A percentile compares a stretch with the other conserved stretches of the same genome.
These are phyloP conservation scores for Fraxinus excelsior DNA, from an alignment of 257 asterid genomes.

Conservation along the genomic window DNA sequence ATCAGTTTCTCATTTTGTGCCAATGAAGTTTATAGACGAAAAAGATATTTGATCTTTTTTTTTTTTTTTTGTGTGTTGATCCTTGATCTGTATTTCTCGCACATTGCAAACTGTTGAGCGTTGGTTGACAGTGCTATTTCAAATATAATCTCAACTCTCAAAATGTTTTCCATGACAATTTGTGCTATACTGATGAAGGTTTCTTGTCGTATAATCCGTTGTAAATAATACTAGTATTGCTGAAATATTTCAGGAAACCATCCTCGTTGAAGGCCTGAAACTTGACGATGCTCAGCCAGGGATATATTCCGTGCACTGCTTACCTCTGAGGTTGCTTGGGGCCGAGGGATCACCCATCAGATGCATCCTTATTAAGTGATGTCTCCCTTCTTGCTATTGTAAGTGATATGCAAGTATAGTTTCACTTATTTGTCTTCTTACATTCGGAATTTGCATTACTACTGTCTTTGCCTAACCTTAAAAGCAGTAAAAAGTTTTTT, in stretches of 20 bases:
- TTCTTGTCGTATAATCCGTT: neutral
- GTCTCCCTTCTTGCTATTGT: neutral
- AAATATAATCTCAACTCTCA: neutral
- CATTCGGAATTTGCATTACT: neutral
- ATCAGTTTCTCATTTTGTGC: neutral
- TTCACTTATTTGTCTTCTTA: neutral
- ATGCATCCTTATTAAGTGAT: slow-evolving; percentile 85
- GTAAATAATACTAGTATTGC: neutral
- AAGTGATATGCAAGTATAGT: neutral
- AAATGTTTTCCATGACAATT: neutral
- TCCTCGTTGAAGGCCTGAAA: slow-evolving; percentile 96
- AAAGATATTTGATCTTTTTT: neutral
- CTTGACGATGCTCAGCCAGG: slow-evolving; percentile 68
- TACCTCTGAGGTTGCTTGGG: slow-evolving; percentile 86
- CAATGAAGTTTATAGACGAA: neutral
- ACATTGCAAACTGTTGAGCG: neutral
- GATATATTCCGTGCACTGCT: slow-evolving; percentile 73
- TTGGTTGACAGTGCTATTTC: neutral
- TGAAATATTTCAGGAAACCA: slow-evolving; percentile 60
- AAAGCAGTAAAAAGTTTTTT: no score
- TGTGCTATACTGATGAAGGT: neutral
- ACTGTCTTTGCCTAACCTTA: neutral
- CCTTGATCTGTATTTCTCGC: neutral
- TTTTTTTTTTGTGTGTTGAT: neutral
- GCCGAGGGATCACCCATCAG: slow-evolving; percentile 97